Evolutionary conservation across 306 rosid species (phyloP), one percentile per base, ranked within the genome.

Genomic region (Prunus kanzakura): DNA sequence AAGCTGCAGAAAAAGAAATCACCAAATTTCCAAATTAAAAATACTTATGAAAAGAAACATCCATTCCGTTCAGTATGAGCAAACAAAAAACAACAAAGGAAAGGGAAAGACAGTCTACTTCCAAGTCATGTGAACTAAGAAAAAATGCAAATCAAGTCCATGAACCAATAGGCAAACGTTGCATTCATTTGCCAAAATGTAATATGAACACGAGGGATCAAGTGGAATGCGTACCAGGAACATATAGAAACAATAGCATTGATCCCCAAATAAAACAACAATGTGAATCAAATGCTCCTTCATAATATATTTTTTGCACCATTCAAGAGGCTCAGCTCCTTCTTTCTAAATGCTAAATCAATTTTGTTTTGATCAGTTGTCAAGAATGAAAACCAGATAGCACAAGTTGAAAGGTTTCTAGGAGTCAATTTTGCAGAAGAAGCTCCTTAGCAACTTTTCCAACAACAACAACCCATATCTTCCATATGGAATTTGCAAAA

Each of bases 361-460:
- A 25, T 32, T 55, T n/a, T 43, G 51, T 55, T 43, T 38, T 45
- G 0, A 57, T 13, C 52, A 14, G 54, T 11, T 57, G 38, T 45
- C 38, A 56, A n/a, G 1, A 23, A 65, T 57, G 55, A 72, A 72
- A 35, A 60, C 47, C 32, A 22, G 15, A 54, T 57, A 41, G 38
- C 41, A 13, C 12, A 11, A 8, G 23, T 45, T 22, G 76, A 22
- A 41, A 14, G 3, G 56, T 41, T 8, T 72, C 51, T 16, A 41
- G 4, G 67, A 52, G 51, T 32, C 3, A 47, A 54, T 54, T 68
- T 64, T 15, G 29, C 30, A 77, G 49, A 41, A 66, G 79, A 72
- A 70, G n/a, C 30, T 67, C 38, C 56, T 4, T 63, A 38, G n/a
- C 18, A 45, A 67, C 46, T 64, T 20, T 38, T 50, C 22, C 67